Evolutionary conservation across 148 eudicot genomes (phyloP).

Genomic region (Bassia scoparia): DNA sequence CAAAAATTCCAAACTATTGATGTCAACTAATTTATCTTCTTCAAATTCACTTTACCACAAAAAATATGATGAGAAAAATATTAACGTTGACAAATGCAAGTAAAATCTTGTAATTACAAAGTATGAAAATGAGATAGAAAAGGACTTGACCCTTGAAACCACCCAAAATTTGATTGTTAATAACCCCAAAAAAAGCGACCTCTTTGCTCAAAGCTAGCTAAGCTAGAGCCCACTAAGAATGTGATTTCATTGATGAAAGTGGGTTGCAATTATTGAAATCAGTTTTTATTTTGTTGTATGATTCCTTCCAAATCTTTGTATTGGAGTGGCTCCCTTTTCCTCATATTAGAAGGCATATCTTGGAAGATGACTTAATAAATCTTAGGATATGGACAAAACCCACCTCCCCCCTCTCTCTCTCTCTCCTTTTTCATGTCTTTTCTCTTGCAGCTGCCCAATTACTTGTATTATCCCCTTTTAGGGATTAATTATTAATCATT

Average conservation of each 20-base stretch:
- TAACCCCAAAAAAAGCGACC: background rate
- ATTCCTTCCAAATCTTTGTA: slow-evolving; percentile 26
- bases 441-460: slow-evolving; percentile 7
- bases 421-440: background rate
- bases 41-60: too few species aligned
- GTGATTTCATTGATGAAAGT: slow-evolving; percentile 20
- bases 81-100: too few species aligned
- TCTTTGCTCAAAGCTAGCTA: background rate
- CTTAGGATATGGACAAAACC: slow-evolving; percentile 29
- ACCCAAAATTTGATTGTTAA: background rate
- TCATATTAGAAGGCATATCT: slow-evolving; percentile 26
- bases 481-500: too few species aligned
- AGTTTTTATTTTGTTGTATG: slow-evolving; percentile 21
- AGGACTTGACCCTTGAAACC: background rate
- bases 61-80: too few species aligned
- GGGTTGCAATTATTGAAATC: slow-evolving; percentile 31
- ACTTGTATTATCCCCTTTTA: background rate
- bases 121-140: too few species aligned
- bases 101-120: too few species aligned
- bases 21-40: too few species aligned
- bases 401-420: background rate
- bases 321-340: slow-evolving; percentile 25
- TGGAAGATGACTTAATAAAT: too few species aligned
- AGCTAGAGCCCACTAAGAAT: slow-evolving; percentile 22
- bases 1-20: too few species aligned